Percentiles rank a stretch among this genome's conserved stretches.
Conservation (phyloP, 2,329 filamentous ascomycete genomes). For the Drechmeria coniospora region DNA sequence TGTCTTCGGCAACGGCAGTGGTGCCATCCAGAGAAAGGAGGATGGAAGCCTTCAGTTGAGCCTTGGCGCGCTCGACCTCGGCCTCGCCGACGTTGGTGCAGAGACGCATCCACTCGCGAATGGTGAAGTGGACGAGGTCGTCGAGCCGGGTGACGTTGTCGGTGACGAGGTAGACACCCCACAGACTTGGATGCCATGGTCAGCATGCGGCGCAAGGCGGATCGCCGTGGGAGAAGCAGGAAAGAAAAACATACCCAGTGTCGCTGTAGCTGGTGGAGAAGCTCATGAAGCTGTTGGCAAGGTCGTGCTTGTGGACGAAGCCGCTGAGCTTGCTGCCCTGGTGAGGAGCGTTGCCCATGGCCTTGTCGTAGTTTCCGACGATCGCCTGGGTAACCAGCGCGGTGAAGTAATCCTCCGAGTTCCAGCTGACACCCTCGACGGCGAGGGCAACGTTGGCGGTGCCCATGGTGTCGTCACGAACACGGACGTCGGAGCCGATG, state of each 20-base stretch:
- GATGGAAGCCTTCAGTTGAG: conserved; percentile 96
- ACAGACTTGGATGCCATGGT: conserved; percentile 51
- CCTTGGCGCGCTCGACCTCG: conserved; percentile 96
- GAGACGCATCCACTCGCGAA: conserved; percentile 95
- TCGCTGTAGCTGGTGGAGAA: conserved; percentile 99
- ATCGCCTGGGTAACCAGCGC: conserved; percentile 95
- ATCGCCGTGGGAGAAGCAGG: no score
- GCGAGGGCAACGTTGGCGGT: conserved; percentile 97
- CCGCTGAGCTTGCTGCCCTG: conserved; percentile 96
- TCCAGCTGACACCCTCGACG: conserved; percentile 99
- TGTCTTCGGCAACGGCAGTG: conserved; percentile 93
- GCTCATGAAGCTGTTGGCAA: conserved; percentile 99
- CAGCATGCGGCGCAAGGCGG: no score
- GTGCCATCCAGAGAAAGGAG: conserved; percentile 95
- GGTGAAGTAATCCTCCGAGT: conserved; percentile 97
- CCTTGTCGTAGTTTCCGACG: conserved; percentile 98
- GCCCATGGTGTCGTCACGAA: conserved; percentile 90
- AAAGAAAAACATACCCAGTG: conserved; percentile 57
- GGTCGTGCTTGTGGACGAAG: conserved; percentile 82
- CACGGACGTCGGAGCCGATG: conserved; percentile 86
- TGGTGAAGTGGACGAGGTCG: conserved; percentile 94
- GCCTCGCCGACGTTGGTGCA: conserved; percentile 75
- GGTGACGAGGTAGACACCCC: conserved; percentile 97
- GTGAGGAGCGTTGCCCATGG: conserved; percentile 93
- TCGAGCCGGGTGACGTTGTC: conserved; percentile 79